Evolutionary conservation across 495 filamentous ascomycete species (phyloP), one percentile per base, ranked within the genome.

Genomic region (Lasiosphaeria miniovina): DNA sequence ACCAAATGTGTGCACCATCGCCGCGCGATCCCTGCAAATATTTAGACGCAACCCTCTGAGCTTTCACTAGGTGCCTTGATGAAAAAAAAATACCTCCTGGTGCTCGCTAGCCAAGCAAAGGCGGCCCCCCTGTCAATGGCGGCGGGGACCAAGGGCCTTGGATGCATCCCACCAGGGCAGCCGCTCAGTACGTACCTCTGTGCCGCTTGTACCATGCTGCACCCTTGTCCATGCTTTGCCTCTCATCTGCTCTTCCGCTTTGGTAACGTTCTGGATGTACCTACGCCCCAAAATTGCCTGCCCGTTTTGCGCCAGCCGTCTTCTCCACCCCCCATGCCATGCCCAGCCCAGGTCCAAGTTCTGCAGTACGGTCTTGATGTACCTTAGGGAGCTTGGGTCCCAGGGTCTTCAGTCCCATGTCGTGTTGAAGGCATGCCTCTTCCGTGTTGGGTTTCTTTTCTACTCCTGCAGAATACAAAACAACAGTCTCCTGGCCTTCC

Each of bases 391-490:
- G 50, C 11, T 53, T 14, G 24, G 17, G 36, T 24, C 4, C 12
- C 55, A 7, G 32, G n/a, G 14, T 49, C 45, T 3, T 9, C 41
- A 32, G 24, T 38, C 32, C 33, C 46, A 15, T 50, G 8, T 51
- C 34, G 46, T 51, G 32, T 11, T 46, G 43, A 5, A n/a, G 15
- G 12, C 12, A n/a, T 48, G 59, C 34, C 60, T 48, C 48, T 58
- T 55, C 45, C 52, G 60, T 48, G 41, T 57, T 33, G 35, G 43
- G 14, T 36, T 52, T 32, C 52, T 50, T 46, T 61, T 48, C 40
- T 50, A 6, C 55, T 59, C 56, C 56, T 63, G 61, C 63, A 62
- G 60, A 63, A 43, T 51, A 64, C 59, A 67, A 62, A 58, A 65
- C 55, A 49, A 35, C 52, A 59, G 50, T 56, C 54, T 54, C 57